phyloP scores from a whole-genome alignment of 78 protist genomes.

The Creolimax fragrantissima region DNA sequence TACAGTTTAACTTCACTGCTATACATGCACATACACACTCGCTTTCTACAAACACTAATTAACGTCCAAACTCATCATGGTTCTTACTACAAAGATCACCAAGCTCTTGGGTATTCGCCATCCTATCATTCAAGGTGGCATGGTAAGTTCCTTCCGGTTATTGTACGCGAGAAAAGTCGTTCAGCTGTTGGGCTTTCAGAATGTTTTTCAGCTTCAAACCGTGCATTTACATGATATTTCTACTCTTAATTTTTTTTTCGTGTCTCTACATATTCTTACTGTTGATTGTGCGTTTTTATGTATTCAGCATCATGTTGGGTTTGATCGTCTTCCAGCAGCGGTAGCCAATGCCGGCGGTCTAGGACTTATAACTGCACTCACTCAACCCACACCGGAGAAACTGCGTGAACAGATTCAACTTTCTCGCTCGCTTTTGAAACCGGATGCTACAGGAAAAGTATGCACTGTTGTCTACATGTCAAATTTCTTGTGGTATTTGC shows the following conservation, averaged over 20 bases:
- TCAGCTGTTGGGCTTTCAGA: no score
- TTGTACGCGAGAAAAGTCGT: no score
- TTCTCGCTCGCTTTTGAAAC: neutral
- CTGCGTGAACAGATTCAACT: constrained; percentile 40
- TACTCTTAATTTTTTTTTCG: neutral
- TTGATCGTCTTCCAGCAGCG: constrained; percentile 47
- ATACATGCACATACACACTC: no score
- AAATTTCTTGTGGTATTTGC: no score
- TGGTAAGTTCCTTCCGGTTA: no score
- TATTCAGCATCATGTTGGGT: constrained; percentile 42
- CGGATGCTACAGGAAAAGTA: neutral
- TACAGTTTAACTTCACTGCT: no score
- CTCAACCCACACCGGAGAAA: constrained; percentile 34
- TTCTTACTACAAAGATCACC: constrained; percentile 35
- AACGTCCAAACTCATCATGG: no score
- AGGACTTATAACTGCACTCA: constrained; percentile 48
- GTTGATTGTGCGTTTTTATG: neutral
- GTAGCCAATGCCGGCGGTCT: constrained; percentile 56
- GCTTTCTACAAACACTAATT: neutral
- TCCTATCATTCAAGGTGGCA: constrained; percentile 38
- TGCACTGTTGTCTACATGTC: neutral
- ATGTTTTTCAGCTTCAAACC: no score
- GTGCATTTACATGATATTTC: no score
- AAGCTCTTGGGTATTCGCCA: constrained; percentile 34
- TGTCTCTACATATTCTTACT: neutral